Conservation (phyloP, 768 basidiomycete species). For the Mycena filopes region DNA sequence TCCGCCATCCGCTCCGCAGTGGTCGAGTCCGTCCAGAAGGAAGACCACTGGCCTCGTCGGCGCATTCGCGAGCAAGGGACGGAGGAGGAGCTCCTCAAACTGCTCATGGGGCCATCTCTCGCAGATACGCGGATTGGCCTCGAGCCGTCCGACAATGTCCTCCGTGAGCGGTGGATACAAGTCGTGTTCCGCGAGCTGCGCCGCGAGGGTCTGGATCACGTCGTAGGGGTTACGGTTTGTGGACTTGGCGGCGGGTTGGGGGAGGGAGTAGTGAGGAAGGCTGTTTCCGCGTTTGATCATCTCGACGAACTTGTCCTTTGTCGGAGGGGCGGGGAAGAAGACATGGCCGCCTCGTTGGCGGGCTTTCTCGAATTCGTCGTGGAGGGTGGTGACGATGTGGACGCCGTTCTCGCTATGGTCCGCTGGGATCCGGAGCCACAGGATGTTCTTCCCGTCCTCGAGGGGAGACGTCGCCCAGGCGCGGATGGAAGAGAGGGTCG, state of each 20-base stretch:
- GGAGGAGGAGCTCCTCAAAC: conserved; percentile 4
- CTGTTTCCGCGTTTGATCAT: too few species aligned
- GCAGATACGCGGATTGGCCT: not conserved
- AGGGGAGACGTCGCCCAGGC: conserved; percentile 1
- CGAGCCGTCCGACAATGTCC: not conserved
- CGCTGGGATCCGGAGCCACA: conserved; percentile 12
- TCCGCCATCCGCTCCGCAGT: not conserved
- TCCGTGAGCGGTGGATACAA: not conserved
- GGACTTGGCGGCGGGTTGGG: not conserved
- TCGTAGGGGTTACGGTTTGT: not conserved
- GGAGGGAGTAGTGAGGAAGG: too few species aligned
- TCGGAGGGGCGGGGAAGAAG: not conserved
- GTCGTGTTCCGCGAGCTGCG: not conserved
- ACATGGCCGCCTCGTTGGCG: not conserved
- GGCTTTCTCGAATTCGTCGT: not conserved
- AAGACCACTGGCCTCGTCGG: conserved; percentile 1
- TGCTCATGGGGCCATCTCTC: not conserved
- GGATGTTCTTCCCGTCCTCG: not conserved
- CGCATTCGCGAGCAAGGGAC: not conserved
- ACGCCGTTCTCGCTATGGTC: conserved; percentile 1
- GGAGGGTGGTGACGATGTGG: conserved; percentile 1
- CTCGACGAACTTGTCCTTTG: too few species aligned
- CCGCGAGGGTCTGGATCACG: conserved; percentile 8
- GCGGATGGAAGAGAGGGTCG: not conserved
- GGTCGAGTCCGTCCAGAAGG: conserved; percentile 4